These are phyloP conservation scores for Pseudocercospora fuligena DNA, from an alignment of 2,329 filamentous ascomycete species.

Conservation along the genomic window DNA sequence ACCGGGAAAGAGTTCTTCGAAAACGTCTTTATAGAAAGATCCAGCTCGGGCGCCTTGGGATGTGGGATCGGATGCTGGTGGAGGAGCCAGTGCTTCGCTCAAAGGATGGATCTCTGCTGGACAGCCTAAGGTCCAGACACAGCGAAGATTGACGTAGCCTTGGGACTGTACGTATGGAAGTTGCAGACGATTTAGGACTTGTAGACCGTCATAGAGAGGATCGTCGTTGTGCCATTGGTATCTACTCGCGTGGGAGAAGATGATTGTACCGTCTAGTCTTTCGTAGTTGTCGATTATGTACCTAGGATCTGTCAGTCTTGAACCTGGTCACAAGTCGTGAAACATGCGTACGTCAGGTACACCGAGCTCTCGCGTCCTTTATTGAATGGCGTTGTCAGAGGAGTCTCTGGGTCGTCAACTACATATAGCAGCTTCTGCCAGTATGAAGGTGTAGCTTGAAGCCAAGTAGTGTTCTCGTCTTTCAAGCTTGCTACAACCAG, in stretches of 20 bases:
- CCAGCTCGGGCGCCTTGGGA: conserved; percentile 51
- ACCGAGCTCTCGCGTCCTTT: conserved; percentile 57
- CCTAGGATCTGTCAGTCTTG: conserved; percentile 33
- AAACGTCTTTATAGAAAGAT: conserved; percentile 55
- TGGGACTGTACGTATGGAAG: conserved; percentile 53
- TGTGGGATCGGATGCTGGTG: conserved; percentile 14
- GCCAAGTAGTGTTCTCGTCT: conserved; percentile 44
- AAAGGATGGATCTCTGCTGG: conserved; percentile 56
- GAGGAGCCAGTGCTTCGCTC: conserved; percentile 40
- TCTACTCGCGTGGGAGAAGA: conserved; percentile 64
- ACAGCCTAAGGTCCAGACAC: conserved; percentile 58
- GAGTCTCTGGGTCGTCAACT: conserved; percentile 46
- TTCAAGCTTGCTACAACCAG: not conserved
- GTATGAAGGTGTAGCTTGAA: conserved; percentile 43
- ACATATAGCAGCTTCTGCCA: conserved; percentile 50
- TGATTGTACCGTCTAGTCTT: conserved; percentile 57
- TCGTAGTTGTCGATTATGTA: conserved; percentile 63
- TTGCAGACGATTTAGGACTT: conserved; percentile 55
- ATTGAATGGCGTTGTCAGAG: conserved; percentile 51
- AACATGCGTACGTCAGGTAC: conserved; percentile 50
- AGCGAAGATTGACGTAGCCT: conserved; percentile 61
- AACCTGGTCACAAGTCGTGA: not conserved
- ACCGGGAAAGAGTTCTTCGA: conserved; percentile 54
- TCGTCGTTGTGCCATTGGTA: conserved; percentile 62
- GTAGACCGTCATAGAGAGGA: conserved; percentile 54